Conservation (phyloP, 2,329 filamentous ascomycete species). For the Fusarium sp. region DNA sequence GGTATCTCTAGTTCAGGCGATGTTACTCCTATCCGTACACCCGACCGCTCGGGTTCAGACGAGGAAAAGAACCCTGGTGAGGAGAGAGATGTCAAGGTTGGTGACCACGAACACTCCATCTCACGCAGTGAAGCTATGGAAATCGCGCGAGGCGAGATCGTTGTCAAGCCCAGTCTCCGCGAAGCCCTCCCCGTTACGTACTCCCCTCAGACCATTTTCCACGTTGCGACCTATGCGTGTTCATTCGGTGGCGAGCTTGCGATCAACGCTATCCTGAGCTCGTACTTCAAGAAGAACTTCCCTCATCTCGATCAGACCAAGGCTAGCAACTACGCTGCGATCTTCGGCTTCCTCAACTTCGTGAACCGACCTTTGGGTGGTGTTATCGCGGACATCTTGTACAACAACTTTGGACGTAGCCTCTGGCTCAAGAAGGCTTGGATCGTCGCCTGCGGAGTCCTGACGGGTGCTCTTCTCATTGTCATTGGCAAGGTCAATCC, state of each 20-base stretch:
- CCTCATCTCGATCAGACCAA: conserved; percentile 66
- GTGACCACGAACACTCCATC: conserved; percentile 59
- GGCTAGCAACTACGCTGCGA: conserved; percentile 72
- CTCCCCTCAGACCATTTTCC: conserved; percentile 66
- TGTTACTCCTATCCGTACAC: conserved; percentile 62
- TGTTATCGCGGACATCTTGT: conserved; percentile 62
- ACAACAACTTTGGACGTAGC: conserved; percentile 51
- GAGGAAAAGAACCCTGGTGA: conserved; percentile 51
- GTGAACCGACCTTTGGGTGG: conserved; percentile 75
- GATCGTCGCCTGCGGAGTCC: conserved; percentile 63
- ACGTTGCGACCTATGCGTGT: conserved; percentile 68
- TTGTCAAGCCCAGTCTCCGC: conserved; percentile 66
- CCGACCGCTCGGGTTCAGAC: conserved; percentile 51
- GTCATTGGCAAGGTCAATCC: conserved; percentile 73
- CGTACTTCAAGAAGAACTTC: conserved; percentile 71
- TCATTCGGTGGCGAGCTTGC: conserved; percentile 72
- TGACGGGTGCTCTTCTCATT: conserved; percentile 70
- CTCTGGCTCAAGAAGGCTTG: conserved; percentile 60
- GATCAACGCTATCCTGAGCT: conserved; percentile 68
- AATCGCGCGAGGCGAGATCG: conserved; percentile 62
- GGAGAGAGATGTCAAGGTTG: conserved; percentile 51
- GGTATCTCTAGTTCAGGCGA: conserved; percentile 55
- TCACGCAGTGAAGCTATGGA: conserved; percentile 65
- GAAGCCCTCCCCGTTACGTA: conserved; percentile 59
- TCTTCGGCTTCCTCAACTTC: conserved; percentile 81